These are phyloP conservation scores for Galerina marginata DNA, from an alignment of 768 basidiomycete species.

Conservation along the genomic window DNA sequence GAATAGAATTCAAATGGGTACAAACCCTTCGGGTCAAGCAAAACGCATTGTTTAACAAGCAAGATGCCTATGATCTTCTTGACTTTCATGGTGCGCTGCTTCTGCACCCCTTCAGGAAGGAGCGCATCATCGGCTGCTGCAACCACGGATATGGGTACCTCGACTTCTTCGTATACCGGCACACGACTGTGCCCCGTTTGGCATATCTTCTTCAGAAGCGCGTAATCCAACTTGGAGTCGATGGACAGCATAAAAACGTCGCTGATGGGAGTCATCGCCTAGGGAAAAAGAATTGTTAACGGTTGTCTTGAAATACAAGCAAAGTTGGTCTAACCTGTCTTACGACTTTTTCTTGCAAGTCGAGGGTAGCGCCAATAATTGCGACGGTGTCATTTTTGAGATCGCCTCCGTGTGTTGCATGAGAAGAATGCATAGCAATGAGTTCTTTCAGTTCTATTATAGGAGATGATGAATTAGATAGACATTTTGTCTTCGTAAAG, in stretches of 20 bases:
- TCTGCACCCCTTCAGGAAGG: slow-evolving; percentile 12
- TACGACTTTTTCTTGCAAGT: slow-evolving; percentile 87
- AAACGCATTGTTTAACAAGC: slow-evolving; percentile 87
- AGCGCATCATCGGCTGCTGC: slow-evolving; percentile 17
- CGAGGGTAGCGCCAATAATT: slow-evolving; percentile 89
- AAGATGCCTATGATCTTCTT: slow-evolving; percentile 89
- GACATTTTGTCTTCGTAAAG: background rate
- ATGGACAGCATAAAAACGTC: slow-evolving; percentile 90
- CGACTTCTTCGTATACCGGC: slow-evolving; percentile 81
- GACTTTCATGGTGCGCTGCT: slow-evolving; percentile 51
- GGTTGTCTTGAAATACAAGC: background rate
- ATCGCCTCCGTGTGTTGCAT: slow-evolving; percentile 81
- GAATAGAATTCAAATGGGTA: background rate
- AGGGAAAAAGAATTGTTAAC: background rate
- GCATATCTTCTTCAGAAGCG: slow-evolving; percentile 75
- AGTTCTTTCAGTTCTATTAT: slow-evolving; percentile 82
- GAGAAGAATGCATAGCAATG: slow-evolving; percentile 84
- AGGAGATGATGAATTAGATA: background rate
- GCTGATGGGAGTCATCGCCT: slow-evolving; percentile 84
- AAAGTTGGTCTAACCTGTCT: slow-evolving; percentile 48
- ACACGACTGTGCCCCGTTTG: slow-evolving; percentile 84
- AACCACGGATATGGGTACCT: slow-evolving; percentile 53
- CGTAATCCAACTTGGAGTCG: slow-evolving; percentile 82
- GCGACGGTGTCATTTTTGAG: slow-evolving; percentile 85
- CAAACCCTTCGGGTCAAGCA: slow-evolving; percentile 83